These are phyloP conservation scores for Avena insularis DNA, from an alignment of 176 grass and related monocot genomes.

Conservation along the genomic window DNA sequence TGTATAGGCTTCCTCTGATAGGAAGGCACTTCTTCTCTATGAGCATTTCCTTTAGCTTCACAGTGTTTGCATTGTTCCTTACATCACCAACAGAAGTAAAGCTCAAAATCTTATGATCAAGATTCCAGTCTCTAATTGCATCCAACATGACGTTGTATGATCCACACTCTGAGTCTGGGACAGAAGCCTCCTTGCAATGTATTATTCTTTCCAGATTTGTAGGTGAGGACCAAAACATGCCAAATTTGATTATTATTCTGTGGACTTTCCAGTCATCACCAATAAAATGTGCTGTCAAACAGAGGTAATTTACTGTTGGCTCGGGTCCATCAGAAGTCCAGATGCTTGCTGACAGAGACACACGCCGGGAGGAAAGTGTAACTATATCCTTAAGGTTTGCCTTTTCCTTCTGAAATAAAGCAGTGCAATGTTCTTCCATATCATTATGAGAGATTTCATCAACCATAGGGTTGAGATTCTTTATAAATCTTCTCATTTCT, in stretches of 20 bases:
- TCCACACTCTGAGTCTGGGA: conserved; percentile 53
- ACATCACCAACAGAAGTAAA: conserved; percentile 59
- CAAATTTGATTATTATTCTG: conserved; percentile 58
- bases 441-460: conserved; percentile 21
- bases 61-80: conserved; percentile 42
- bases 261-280: conserved; percentile 55
- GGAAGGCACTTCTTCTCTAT: conserved; percentile 52
- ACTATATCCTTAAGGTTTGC: conserved; percentile 47
- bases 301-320: conserved; percentile 53
- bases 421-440: conserved; percentile 52
- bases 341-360: conserved; percentile 61
- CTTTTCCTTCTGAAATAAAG: conserved; percentile 59
- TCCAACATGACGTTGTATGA: conserved; percentile 55
- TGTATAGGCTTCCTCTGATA: conserved; percentile 48
- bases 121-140: conserved; percentile 61
- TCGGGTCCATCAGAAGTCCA: conserved; percentile 51
- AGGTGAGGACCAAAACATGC: conserved; percentile 56
- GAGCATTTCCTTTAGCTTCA: conserved; percentile 51
- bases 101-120: conserved; percentile 57
- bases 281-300: conserved; percentile 60
- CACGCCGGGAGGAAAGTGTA: conserved; percentile 28
- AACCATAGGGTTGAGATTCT: conserved; percentile 51
- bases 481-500: conserved; percentile 61
- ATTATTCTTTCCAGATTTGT: conserved; percentile 60
- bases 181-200: conserved; percentile 47